Conservation (phyloP, 495 filamentous ascomycete genomes). For the Tuber umbilicatum region DNA sequence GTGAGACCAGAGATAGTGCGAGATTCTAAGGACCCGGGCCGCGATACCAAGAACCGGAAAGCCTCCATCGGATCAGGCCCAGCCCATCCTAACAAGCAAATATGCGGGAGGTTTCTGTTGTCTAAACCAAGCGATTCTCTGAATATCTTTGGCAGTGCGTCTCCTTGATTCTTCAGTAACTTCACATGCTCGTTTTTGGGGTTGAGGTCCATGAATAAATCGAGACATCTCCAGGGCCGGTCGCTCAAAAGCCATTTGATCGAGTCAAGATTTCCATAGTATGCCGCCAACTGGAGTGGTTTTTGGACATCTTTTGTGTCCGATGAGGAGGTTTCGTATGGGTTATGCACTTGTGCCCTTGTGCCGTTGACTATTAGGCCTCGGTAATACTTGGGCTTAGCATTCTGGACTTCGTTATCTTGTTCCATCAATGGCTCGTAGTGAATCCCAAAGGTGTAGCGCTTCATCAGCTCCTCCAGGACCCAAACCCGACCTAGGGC, state of each 20-base stretch:
- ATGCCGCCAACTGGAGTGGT: constrained; percentile 28
- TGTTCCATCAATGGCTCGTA: constrained; percentile 24
- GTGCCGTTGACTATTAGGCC: constrained; percentile 33
- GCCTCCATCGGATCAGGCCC: constrained; percentile 29
- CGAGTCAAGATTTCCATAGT: constrained; percentile 23
- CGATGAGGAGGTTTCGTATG: constrained; percentile 7
- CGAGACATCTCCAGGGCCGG: constrained; percentile 29
- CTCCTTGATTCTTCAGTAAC: constrained; percentile 28
- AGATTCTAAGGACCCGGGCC: constrained; percentile 18
- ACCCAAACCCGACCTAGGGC: constrained; percentile 24
- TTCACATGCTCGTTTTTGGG: constrained; percentile 11
- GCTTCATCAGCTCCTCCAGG: constrained; percentile 34
- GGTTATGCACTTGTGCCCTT: constrained; percentile 25
- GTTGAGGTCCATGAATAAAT: constrained; percentile 22
- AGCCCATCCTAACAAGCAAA: constrained; percentile 27
- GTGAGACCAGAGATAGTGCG: constrained; percentile 23
- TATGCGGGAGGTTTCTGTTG: constrained; percentile 27
- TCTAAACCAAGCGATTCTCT: constrained; percentile 37
- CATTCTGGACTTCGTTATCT: constrained; percentile 25
- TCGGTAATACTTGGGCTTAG: constrained; percentile 29
- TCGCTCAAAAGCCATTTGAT: constrained; percentile 37
- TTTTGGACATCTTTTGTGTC: constrained; percentile 21
- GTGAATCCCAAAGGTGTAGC: constrained; percentile 27
- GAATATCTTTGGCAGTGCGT: constrained; percentile 22
- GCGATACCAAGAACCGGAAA: constrained; percentile 24